These are phyloP conservation scores for Kalmanozyma brasiliensis DNA, from an alignment of 1,284 basidiomycete species.

Conservation along the genomic window DNA sequence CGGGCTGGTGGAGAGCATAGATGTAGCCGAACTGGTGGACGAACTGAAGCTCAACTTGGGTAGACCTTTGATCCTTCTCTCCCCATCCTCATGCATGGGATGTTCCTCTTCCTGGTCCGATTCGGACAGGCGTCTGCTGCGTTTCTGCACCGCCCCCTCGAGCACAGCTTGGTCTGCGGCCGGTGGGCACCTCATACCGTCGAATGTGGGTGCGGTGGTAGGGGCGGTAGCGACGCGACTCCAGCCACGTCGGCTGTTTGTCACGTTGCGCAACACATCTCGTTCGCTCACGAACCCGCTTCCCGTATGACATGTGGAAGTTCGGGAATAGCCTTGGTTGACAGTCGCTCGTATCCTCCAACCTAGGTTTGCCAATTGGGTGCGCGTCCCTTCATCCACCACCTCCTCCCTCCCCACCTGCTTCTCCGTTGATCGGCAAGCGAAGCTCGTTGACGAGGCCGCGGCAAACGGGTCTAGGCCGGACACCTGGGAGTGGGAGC, in stretches of 20 bases:
- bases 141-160: not conserved
- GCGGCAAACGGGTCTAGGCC: no score
- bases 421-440: no score
- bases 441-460: no score
- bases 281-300: constrained; percentile 6
- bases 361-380: constrained; percentile 23
- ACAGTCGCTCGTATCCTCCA: constrained; percentile 23
- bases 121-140: not conserved
- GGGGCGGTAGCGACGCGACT: constrained; percentile 14
- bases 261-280: constrained; percentile 10
- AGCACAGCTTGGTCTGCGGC: not conserved
- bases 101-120: not conserved
- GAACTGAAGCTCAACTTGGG: constrained; percentile 25
- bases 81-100: not conserved
- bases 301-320: not conserved
- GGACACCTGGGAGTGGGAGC: no score
- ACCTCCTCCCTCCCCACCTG: no score
- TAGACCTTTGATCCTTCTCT: constrained; percentile 1
- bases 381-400: constrained; percentile 18
- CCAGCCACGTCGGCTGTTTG: constrained; percentile 7
- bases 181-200: not conserved
- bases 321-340: constrained; percentile 26
- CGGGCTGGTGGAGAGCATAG: not conserved
- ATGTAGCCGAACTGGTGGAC: constrained; percentile 1
- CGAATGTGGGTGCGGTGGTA: not conserved